Evolutionary conservation across 116 monocot genomes (phyloP).

Genomic region (Iris pallida): DNA sequence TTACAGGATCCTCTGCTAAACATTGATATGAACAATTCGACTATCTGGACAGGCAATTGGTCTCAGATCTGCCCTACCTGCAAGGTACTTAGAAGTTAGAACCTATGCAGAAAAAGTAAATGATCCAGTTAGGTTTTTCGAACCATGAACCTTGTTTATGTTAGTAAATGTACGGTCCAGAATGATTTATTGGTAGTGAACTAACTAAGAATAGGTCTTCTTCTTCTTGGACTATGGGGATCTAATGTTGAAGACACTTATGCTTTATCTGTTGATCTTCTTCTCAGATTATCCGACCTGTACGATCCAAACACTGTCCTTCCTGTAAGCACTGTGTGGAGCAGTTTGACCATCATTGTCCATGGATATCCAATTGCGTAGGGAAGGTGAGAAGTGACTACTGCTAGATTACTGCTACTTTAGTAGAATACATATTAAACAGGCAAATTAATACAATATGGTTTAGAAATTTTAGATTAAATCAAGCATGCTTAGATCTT

Average conservation of each 20-base stretch:
- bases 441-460: too few species aligned
- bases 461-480: too few species aligned
- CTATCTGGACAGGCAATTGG: conserved; percentile 74
- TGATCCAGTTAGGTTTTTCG: background rate
- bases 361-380: conserved; percentile 95
- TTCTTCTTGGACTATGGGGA: background rate
- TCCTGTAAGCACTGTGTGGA: conserved; percentile 88
- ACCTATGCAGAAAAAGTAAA: background rate
- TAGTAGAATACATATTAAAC: too few species aligned
- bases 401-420: too few species aligned
- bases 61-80: conserved; percentile 90
- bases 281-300: conserved; percentile 67
- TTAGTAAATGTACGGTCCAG: background rate
- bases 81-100: conserved; percentile 46
- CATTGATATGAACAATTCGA: conserved; percentile 50
- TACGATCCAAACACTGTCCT: conserved; percentile 88
- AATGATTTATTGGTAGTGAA: background rate
- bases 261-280: conserved; percentile 14
- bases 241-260: background rate
- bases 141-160: background rate
- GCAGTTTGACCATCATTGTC: conserved; percentile 94
- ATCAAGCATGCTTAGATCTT: too few species aligned
- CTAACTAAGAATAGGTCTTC: background rate
- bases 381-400: conserved; percentile 62
- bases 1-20: conserved; percentile 65